Evolutionary conservation across 1,284 basidiomycete genomes (phyloP).

Genomic region (Fistulina hepatica): DNA sequence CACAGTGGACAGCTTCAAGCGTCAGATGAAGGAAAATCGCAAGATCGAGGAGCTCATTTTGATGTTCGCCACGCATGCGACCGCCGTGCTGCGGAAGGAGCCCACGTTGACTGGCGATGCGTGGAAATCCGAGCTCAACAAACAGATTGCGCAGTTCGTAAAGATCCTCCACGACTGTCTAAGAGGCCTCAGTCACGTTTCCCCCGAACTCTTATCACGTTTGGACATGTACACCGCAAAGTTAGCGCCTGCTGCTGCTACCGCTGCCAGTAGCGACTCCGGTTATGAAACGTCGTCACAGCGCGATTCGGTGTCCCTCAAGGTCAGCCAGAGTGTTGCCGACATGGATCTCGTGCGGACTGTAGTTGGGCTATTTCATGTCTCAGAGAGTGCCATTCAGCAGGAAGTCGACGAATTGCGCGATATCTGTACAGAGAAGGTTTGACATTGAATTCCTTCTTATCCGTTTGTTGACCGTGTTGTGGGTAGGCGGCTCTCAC

Average conservation of each 20-base stretch:
- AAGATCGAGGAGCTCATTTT: slow-evolving; percentile 97
- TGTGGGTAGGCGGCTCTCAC: slow-evolving; percentile 75
- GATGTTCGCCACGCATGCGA: slow-evolving; percentile 88
- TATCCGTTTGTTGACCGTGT: slow-evolving; percentile 18
- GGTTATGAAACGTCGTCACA: slow-evolving; percentile 57
- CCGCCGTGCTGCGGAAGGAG: slow-evolving; percentile 76
- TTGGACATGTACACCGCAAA: slow-evolving; percentile 79
- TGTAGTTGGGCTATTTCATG: slow-evolving; percentile 67
- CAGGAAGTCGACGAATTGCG: slow-evolving; percentile 65
- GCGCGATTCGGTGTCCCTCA: slow-evolving; percentile 39
- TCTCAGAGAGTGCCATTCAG: slow-evolving; percentile 58
- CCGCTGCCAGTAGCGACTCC: slow-evolving; percentile 43
- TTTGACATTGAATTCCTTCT: slow-evolving; percentile 28
- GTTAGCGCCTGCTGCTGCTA: slow-evolving; percentile 43
- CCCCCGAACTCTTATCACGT: slow-evolving; percentile 71
- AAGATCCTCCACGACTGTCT: slow-evolving; percentile 78
- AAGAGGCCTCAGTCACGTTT: slow-evolving; percentile 59
- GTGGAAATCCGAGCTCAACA: slow-evolving; percentile 90
- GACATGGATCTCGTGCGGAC: slow-evolving; percentile 72
- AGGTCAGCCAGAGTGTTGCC: slow-evolving; percentile 36
- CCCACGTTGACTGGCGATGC: slow-evolving; percentile 65
- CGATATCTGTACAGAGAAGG: slow-evolving; percentile 71
- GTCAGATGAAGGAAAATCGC: slow-evolving; percentile 89
- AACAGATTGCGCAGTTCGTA: slow-evolving; percentile 83
- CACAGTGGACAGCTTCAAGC: slow-evolving; percentile 72